Conservation (phyloP, 2,329 filamentous ascomycete species). For the Cladosporium sp. region DNA sequence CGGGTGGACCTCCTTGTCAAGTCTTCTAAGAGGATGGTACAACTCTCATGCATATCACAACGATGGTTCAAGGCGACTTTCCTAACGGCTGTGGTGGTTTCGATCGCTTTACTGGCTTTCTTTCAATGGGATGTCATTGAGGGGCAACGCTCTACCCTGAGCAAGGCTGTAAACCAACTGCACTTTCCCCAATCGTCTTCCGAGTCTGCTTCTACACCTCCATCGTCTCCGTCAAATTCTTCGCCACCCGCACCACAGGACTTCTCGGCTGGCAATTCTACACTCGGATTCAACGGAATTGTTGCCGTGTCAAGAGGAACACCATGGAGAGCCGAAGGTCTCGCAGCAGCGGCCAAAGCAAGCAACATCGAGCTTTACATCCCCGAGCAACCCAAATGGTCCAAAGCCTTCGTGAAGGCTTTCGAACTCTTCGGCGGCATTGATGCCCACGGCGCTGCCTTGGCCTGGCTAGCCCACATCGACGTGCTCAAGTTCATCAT, state of each 20-base stretch:
- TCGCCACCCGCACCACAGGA: neutral
- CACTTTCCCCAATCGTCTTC: neutral
- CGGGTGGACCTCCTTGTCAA: too few species aligned
- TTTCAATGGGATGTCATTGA: neutral
- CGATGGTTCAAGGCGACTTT: neutral
- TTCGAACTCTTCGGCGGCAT: slow-evolving; percentile 23
- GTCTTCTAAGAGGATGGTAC: neutral
- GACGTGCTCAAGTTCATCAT: slow-evolving; percentile 30
- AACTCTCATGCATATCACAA: neutral
- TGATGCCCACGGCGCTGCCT: slow-evolving; percentile 16
- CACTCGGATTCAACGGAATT: slow-evolving; percentile 16
- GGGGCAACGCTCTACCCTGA: neutral
- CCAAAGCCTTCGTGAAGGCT: slow-evolving; percentile 25
- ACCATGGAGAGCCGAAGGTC: slow-evolving; percentile 35
- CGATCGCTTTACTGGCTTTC: neutral
- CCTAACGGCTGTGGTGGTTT: neutral
- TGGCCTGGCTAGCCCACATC: slow-evolving; percentile 31
- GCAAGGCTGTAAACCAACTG: neutral
- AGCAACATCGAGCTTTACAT: slow-evolving; percentile 31
- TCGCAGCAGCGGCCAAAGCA: slow-evolving; percentile 32
- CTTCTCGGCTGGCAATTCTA: neutral
- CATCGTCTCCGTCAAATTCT: neutral
- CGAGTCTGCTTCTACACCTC: neutral
- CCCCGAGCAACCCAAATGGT: slow-evolving; percentile 30
- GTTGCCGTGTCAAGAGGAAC: slow-evolving; percentile 30